These are phyloP conservation scores for Falciphora oryzae DNA, from an alignment of 2,329 filamentous ascomycete genomes.

Conservation along the genomic window DNA sequence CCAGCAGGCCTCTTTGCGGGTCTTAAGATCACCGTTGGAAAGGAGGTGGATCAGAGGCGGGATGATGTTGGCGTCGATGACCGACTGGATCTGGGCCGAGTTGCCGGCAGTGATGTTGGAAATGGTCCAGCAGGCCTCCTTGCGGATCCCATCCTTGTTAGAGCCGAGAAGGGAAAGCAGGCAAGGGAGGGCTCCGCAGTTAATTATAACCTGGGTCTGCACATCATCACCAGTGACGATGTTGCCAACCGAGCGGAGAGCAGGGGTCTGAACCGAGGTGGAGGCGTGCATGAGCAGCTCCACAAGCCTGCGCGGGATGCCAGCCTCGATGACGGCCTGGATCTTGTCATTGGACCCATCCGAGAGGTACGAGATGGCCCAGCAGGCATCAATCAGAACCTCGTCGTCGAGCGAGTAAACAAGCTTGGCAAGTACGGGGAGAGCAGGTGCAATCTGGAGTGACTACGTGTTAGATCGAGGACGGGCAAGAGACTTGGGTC, in stretches of 20 bases:
- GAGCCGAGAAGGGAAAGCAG: conserved; percentile 92
- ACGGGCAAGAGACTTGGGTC: conserved; percentile 6
- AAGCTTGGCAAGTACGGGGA: conserved; percentile 92
- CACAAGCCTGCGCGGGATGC: conserved; percentile 91
- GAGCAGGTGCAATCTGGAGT: conserved; percentile 79
- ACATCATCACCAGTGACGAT: conserved; percentile 98
- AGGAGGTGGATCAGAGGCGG: conserved; percentile 93
- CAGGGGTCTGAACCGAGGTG: conserved; percentile 95
- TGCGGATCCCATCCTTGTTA: conserved; percentile 96
- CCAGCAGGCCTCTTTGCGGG: conserved; percentile 98
- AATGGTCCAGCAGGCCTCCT: conserved; percentile 99
- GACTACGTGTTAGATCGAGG: conserved; percentile 17
- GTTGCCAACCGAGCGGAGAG: conserved; percentile 94
- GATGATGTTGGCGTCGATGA: conserved; percentile 95
- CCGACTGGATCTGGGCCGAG: conserved; percentile 93
- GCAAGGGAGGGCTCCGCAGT: conserved; percentile 88
- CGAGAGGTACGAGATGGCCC: conserved; percentile 97
- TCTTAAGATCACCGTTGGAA: conserved; percentile 97
- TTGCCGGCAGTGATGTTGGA: conserved; percentile 98
- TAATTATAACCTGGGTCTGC: conserved; percentile 98
- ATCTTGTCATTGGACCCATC: conserved; percentile 99
- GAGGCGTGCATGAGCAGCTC: conserved; percentile 98
- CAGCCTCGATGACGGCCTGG: conserved; percentile 96
- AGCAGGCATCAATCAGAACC: conserved; percentile 97
- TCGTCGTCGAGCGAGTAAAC: conserved; percentile 98